A percentile compares a stretch with the other conserved stretches of the same genome.
phyloP scores from a whole-genome alignment of 257 asterid genomes.

The Przewalskia tangutica region DNA sequence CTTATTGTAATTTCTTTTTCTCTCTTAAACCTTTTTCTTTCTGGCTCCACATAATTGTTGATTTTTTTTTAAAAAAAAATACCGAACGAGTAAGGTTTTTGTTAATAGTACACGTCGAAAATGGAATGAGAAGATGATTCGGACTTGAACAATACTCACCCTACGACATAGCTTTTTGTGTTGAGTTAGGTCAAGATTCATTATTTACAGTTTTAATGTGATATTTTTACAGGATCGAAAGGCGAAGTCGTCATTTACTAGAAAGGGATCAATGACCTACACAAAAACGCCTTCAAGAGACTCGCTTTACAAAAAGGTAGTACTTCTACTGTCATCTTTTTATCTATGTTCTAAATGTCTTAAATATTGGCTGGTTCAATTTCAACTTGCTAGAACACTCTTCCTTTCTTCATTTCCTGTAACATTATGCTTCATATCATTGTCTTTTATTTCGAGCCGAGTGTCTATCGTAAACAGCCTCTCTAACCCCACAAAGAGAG shows the following conservation, averaged over 20 bases:
- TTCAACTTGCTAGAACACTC: background rate
- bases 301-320: slow-evolving; percentile 64
- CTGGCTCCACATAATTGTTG: background rate
- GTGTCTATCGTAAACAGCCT: no score
- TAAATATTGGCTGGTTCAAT: background rate
- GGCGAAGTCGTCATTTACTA: slow-evolving; percentile 52
- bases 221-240: slow-evolving; percentile 52
- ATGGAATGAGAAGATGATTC: no score
- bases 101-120: no score
- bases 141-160: no score
- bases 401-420: background rate
- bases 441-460: no score
- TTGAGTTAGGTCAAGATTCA: no score
- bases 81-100: background rate
- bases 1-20: slow-evolving; percentile 47
- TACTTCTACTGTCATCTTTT: no score
- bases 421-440: background rate
- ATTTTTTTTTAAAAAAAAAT: background rate
- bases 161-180: no score
- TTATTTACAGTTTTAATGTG: background rate
- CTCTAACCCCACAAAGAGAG: no score
- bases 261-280: slow-evolving; percentile 81
- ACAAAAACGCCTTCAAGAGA: slow-evolving; percentile 90
- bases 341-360: background rate
- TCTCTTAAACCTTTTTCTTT: background rate